These are phyloP conservation scores for Penicillium parvum DNA, from an alignment of 495 filamentous ascomycete species.

Conservation along the genomic window DNA sequence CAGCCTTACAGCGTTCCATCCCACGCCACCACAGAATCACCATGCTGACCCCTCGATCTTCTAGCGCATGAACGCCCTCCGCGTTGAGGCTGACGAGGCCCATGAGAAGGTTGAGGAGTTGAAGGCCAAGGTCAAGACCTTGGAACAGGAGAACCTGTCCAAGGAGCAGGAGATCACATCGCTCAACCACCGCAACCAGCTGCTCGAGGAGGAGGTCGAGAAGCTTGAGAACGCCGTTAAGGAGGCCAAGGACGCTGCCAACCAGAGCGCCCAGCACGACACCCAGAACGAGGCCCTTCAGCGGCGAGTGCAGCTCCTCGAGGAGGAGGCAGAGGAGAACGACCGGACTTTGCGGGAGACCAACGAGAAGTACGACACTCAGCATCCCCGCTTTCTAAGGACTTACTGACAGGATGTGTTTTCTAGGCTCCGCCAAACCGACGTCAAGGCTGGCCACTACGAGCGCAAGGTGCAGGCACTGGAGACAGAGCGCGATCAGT, in stretches of 20 bases:
- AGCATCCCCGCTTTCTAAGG: too few species aligned
- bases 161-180: constrained; percentile 99
- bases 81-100: constrained; percentile 83
- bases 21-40: neutral
- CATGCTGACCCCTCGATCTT: constrained; percentile 16
- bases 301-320: constrained; percentile 87
- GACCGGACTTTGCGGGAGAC: constrained; percentile 93
- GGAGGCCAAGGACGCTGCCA: constrained; percentile 73
- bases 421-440: constrained; percentile 96
- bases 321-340: constrained; percentile 94
- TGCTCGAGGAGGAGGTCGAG: constrained; percentile 87
- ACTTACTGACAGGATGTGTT: too few species aligned
- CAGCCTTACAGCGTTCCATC: constrained; percentile 10
- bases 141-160: constrained; percentile 90
- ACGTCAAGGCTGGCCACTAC: constrained; percentile 98
- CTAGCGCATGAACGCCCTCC: constrained; percentile 91
- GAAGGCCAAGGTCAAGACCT: constrained; percentile 73
- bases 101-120: constrained; percentile 78
- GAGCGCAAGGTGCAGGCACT: constrained; percentile 98
- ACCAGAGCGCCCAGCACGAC: constrained; percentile 67
- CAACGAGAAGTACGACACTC: constrained; percentile 92
- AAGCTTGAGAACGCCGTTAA: constrained; percentile 74
- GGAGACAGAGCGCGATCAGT: constrained; percentile 79
- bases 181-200: constrained; percentile 81
- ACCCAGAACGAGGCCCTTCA: constrained; percentile 84